Base-by-base conservation (phyloP, 805 yeast species). In the Kodamaea sagamina region DNA sequence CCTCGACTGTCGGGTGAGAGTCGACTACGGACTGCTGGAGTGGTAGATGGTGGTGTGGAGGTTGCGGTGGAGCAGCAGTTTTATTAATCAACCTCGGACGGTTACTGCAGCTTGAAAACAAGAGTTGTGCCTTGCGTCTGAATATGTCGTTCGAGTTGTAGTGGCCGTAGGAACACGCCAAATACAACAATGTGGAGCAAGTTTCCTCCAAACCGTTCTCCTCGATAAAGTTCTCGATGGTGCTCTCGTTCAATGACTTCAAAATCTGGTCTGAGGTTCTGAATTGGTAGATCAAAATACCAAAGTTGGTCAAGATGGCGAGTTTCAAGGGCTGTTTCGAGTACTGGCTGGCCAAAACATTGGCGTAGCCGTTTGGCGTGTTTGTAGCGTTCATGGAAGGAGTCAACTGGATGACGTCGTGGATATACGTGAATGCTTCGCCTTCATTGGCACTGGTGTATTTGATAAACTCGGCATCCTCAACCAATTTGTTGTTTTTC, bases 171-270 rank as follows among this genome's bases (percentile, higher is more conserved):
- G 87, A 82, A 57, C 95, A 86, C 1, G 96, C 86, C 41, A 89
- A 80, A 50, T 86, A 85, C 39, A 93, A 71, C 8, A 97, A 86
- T 1, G 93, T 82, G 0, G 96, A 84, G 57, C 97, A 92, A 3
- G 95, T 83, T 61, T 95, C 99, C 41, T 86, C 82, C 40, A 83
- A 76, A 4, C 98, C 97, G 60, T 89, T 89, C 42, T 86, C 84
- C 37, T 78, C 77, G 12, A 84, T 79, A 58, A 88, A 88, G 40
- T 82, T 76, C 41, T 81, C 75, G 41, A 87, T 77, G 15, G 85
- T 81, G 28, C 67, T 72, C 29, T 84, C 90, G 39, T 82, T 79
- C 43, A 87, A 67, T 0, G 84, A 68, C 57, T 84, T 85, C 49
- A 92, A 75, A 4, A 89, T 76, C 59, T 84, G 77, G 58, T 84